Percentiles rank a stretch among this genome's conserved stretches.
Conservation (phyloP, 495 filamentous ascomycete species). For the Lasiosphaeria ovina region DNA sequence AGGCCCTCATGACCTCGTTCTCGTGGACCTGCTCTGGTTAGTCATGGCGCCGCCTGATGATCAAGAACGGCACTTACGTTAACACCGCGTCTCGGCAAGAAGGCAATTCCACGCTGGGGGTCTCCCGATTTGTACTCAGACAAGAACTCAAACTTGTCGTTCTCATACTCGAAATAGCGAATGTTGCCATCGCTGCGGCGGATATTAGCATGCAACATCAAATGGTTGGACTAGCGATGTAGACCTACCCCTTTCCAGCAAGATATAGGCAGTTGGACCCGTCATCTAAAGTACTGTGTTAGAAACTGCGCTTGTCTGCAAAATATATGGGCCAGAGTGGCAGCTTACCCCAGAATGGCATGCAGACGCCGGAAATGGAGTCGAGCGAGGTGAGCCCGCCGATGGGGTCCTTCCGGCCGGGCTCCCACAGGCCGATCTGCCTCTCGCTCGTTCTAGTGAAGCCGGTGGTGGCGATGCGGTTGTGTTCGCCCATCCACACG, state of each 20-base stretch:
- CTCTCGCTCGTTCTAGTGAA: conserved; percentile 98
- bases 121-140: conserved; percentile 94
- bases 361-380: conserved; percentile 94
- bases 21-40: conserved; percentile 66
- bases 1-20: conserved; percentile 92
- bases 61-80: conserved; percentile 55
- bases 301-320: conserved; percentile 18
- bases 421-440: conserved; percentile 93
- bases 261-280: conserved; percentile 89
- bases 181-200: conserved; percentile 86
- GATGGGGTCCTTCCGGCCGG: conserved; percentile 78
- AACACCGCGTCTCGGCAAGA: conserved; percentile 91
- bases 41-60: conserved; percentile 3
- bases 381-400: conserved; percentile 86
- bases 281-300: conserved; percentile 57
- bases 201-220: conserved; percentile 1
- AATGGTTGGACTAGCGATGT: not conserved
- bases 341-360: conserved; percentile 89
- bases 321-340: not conserved
- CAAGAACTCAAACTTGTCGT: conserved; percentile 95
- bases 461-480: conserved; percentile 90
- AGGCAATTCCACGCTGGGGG: conserved; percentile 91
- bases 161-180: conserved; percentile 94
- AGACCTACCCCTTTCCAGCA: conserved; percentile 89
- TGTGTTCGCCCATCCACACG: conserved; percentile 95